phyloP scores from a whole-genome alignment of 2,329 filamentous ascomycete species.

The Ceratocystis albifundus region DNA sequence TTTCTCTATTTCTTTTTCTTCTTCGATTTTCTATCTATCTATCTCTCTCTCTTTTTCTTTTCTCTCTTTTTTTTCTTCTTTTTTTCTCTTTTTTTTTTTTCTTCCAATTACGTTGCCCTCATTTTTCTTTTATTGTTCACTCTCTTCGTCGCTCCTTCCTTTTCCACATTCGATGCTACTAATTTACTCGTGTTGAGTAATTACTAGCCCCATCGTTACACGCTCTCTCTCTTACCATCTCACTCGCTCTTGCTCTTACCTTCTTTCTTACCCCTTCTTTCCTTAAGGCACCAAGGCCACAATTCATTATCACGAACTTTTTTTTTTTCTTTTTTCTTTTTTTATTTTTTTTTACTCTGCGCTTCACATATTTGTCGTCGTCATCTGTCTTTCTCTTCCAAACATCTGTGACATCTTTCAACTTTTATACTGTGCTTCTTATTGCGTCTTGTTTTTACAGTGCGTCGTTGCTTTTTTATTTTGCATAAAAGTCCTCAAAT shows the following conservation, averaged over 20 bases:
- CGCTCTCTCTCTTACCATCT: not conserved
- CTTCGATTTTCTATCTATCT: too few species aligned
- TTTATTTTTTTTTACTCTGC: not conserved
- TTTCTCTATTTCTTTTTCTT: not conserved
- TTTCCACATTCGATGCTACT: not conserved
- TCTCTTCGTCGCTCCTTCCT: not conserved
- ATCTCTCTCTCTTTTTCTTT: too few species aligned
- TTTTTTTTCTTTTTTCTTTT: not conserved
- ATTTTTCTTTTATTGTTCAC: not conserved
- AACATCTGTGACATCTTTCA: not conserved
- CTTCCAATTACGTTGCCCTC: not conserved
- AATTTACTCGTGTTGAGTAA: too few species aligned
- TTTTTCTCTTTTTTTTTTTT: not conserved
- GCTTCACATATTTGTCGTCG: not conserved
- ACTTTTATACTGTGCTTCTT: not conserved
- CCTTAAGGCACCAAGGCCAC: not conserved
- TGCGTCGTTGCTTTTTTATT: not conserved
- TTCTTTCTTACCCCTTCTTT: not conserved
- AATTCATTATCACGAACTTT: not conserved
- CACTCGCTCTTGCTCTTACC: not conserved
- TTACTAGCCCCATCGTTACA: not conserved
- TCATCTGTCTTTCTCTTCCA: not conserved
- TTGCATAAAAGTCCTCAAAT: conserved; percentile 13
- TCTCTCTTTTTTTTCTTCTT: not conserved
- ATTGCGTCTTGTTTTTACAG: not conserved